Percentiles rank a stretch among this genome's conserved stretches.
Evolutionary conservation across 495 filamentous ascomycete genomes (phyloP).

Genomic region (Recurvomyces mirabilis): DNA sequence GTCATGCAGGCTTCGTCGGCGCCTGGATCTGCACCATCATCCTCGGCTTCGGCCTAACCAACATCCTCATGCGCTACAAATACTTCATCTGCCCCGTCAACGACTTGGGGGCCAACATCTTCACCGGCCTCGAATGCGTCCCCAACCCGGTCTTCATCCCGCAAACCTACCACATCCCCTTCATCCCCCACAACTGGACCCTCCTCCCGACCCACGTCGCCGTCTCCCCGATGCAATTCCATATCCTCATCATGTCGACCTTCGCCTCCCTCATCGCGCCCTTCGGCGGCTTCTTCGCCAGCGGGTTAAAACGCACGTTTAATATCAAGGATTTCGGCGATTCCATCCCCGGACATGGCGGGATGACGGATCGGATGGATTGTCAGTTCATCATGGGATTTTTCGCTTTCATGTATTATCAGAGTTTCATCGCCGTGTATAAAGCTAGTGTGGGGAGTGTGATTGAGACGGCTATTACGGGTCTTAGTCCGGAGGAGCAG

Average conservation of each 20-base stretch:
- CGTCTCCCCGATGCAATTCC: conserved; percentile 88
- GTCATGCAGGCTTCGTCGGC: conserved; percentile 61
- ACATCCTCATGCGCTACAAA: conserved; percentile 78
- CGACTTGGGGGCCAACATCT: conserved; percentile 85
- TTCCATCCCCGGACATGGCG: conserved; percentile 92
- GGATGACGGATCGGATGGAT: conserved; percentile 98
- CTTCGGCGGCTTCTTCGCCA: conserved; percentile 98
- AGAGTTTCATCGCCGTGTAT: conserved; percentile 87
- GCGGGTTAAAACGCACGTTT: conserved; percentile 94
- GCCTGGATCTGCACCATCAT: conserved; percentile 92
- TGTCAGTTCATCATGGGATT: conserved; percentile 99
- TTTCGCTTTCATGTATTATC: conserved; percentile 96
- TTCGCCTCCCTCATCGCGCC: conserved; percentile 97
- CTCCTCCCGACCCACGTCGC: conserved; percentile 46
- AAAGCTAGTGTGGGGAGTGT: conserved; percentile 71
- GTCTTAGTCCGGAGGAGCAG: conserved; percentile 72
- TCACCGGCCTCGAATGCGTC: conserved; percentile 79
- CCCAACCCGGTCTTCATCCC: conserved; percentile 89
- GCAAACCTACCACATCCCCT: conserved; percentile 68
- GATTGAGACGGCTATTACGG: conserved; percentile 79
- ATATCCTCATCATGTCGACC: conserved; percentile 78
- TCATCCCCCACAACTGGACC: conserved; percentile 46
- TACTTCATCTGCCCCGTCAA: conserved; percentile 99
- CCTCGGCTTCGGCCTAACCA: conserved; percentile 73
- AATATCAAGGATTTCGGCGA: conserved; percentile 99